phyloP scores from a whole-genome alignment of 1,139 yeast genomes.

The Arxiozyma slooffiae region DNA sequence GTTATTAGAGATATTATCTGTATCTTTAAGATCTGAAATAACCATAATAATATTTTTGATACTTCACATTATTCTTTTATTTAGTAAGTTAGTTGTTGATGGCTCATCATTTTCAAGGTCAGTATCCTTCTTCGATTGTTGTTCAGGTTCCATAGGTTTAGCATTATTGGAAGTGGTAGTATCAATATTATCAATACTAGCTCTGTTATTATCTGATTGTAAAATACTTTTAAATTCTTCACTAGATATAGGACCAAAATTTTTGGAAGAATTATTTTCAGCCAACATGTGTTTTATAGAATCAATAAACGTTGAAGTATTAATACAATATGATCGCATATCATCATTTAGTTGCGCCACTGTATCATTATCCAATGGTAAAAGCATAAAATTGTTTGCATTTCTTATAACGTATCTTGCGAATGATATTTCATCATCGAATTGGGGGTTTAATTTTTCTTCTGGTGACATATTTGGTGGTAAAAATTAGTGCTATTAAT shows the following conservation, averaged over 20 bases:
- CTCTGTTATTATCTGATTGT: neutral
- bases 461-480: neutral
- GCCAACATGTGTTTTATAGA: neutral
- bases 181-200: no score
- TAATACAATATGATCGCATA: neutral
- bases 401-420: neutral
- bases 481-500: no score
- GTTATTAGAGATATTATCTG: neutral
- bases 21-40: neutral
- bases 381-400: neutral
- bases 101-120: neutral
- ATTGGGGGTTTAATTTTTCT: neutral
- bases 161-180: neutral
- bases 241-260: neutral
- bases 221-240: neutral
- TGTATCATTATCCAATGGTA: neutral
- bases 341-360: constrained; percentile 2
- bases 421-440: neutral
- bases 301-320: neutral
- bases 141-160: neutral
- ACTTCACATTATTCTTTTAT: neutral
- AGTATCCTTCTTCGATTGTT: neutral
- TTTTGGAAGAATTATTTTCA: neutral
- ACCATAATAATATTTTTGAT: neutral
- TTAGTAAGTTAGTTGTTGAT: no score